phyloP scores from a whole-genome alignment of 192 early-diverging fungal genomes.

The Coemansia sp. region DNA sequence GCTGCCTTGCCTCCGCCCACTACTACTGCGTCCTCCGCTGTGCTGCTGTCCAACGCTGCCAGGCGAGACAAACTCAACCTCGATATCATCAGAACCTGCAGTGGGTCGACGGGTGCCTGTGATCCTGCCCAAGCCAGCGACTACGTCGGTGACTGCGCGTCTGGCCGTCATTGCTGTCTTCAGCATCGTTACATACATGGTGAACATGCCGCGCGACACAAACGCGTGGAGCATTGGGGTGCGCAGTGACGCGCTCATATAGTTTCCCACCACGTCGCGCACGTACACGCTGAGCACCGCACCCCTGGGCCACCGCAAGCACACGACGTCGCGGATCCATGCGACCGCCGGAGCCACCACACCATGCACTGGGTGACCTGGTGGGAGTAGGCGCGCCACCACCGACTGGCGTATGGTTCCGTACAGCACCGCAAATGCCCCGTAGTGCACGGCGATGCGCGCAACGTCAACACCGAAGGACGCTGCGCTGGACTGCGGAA shows the following conservation, averaged over 20 bases:
- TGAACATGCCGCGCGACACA: background rate
- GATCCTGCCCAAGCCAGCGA: background rate
- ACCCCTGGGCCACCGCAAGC: conserved; percentile 22
- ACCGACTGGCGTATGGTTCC: conserved; percentile 13
- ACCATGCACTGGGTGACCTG: background rate
- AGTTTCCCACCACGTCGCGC: conserved; percentile 19
- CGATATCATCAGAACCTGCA: background rate
- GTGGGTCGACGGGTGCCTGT: background rate
- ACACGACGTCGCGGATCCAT: conserved; percentile 25
- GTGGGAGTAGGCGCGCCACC: conserved; percentile 12
- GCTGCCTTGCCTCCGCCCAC: no score
- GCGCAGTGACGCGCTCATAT: background rate
- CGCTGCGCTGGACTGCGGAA: background rate
- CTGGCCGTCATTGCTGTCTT: background rate
- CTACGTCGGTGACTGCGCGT: background rate
- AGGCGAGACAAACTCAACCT: background rate
- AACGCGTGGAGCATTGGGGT: background rate
- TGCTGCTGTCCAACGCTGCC: background rate
- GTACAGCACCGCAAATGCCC: conserved; percentile 23
- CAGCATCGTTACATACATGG: background rate
- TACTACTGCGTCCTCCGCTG: background rate
- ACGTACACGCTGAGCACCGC: conserved; percentile 24
- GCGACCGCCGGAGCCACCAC: background rate
- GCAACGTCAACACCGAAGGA: background rate
- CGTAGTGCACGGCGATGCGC: conserved; percentile 26